A percentile compares a stretch with the other conserved stretches of the same genome.
These are phyloP conservation scores for Candida verbasci DNA, from an alignment of 805 yeast species.

Conservation along the genomic window DNA sequence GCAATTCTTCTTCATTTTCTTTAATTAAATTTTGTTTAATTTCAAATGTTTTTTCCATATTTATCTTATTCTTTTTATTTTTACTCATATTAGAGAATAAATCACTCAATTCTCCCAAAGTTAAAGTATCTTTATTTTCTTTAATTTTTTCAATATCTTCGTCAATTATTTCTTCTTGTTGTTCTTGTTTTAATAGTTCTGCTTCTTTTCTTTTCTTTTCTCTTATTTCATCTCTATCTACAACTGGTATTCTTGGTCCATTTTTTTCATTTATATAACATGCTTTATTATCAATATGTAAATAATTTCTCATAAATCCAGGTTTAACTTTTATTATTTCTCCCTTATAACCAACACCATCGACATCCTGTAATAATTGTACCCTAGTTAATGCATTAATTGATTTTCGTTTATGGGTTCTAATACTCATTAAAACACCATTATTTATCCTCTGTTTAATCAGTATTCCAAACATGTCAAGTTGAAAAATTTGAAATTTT, in stretches of 20 bases:
- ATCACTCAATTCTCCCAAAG: conserved; percentile 34
- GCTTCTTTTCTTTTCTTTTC: background rate
- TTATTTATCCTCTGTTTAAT: background rate
- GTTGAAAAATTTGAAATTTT: no score
- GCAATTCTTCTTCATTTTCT: background rate
- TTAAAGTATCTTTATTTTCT: conserved; percentile 13
- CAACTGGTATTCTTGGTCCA: conserved; percentile 41
- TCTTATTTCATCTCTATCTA: conserved; percentile 14
- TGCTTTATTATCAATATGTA: conserved; percentile 72
- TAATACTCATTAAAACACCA: conserved; percentile 1
- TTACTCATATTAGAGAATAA: conserved; percentile 18
- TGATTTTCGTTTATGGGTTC: conserved; percentile 4
- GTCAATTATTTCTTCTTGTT: conserved; percentile 6
- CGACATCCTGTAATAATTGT: conserved; percentile 68
- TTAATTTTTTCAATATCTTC: conserved; percentile 4
- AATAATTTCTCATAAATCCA: conserved; percentile 74
- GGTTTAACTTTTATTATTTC: conserved; percentile 73
- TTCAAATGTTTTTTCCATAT: background rate
- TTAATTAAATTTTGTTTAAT: conserved; percentile 6
- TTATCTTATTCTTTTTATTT: background rate
- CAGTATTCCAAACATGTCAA: background rate
- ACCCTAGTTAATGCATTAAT: conserved; percentile 28
- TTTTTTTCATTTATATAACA: conserved; percentile 46
- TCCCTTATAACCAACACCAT: conserved; percentile 63
- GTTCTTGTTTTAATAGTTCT: conserved; percentile 5